phyloP scores from a whole-genome alignment of 306 rosid genomes.

The Cicer bijugum region DNA sequence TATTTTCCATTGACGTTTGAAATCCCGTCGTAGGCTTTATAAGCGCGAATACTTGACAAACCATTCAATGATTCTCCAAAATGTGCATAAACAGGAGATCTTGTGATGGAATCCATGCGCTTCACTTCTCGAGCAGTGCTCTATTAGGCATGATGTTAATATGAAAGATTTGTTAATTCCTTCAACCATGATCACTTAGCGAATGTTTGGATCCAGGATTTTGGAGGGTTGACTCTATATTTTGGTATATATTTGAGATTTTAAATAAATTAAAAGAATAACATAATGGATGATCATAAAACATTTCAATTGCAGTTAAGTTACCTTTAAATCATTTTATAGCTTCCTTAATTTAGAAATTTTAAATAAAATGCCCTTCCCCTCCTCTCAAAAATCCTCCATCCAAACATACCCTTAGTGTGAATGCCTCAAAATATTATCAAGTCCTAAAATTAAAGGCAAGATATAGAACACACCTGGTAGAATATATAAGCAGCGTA shows the following conservation, averaged over 20 bases:
- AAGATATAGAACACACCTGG: constrained; percentile 60
- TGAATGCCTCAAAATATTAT: not conserved
- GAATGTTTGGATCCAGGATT: too few relatives aligned
- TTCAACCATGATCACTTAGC: constrained; percentile 6
- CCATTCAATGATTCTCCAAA: constrained; percentile 94
- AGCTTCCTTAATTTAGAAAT: too few relatives aligned
- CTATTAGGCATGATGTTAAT: constrained; percentile 44
- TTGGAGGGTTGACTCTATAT: too few relatives aligned
- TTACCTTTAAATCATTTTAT: too few relatives aligned
- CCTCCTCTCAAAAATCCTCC: too few relatives aligned
- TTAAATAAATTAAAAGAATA: too few relatives aligned
- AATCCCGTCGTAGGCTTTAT: constrained; percentile 81
- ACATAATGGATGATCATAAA: too few relatives aligned
- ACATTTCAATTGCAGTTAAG: too few relatives aligned
- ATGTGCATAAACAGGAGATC: constrained; percentile 93
- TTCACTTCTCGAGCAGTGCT: constrained; percentile 86
- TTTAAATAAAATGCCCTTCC: too few relatives aligned
- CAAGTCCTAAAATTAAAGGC: not conserved
- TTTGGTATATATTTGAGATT: too few relatives aligned
- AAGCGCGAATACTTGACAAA: constrained; percentile 75
- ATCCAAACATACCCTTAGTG: too few relatives aligned
- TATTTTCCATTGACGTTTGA: constrained; percentile 69
- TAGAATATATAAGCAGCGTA: constrained; percentile 75
- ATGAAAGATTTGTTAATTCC: constrained; percentile 17
- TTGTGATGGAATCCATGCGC: constrained; percentile 81